Conservation (phyloP, 352 stramenopile species). For the Phytophthora crassamura region DNA sequence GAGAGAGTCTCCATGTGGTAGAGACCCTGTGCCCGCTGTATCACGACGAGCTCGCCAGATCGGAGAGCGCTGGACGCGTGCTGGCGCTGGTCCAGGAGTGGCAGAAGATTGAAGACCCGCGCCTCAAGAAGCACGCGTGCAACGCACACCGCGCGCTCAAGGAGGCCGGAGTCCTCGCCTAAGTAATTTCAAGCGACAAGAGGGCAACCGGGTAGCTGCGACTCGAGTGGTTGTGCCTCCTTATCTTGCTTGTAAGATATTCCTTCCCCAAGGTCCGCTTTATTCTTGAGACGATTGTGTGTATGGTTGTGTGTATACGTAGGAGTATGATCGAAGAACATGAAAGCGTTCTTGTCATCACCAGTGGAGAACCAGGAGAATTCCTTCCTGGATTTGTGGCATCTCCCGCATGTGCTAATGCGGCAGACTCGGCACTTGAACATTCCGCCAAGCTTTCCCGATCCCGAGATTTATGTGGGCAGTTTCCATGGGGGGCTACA, state of each 20-base stretch:
- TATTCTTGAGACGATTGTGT: constrained; percentile 15
- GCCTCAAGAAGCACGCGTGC: constrained; percentile 88
- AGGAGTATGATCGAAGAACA: constrained; percentile 30
- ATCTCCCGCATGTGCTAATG: constrained; percentile 1
- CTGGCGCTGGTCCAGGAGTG: constrained; percentile 76
- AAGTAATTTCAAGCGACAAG: constrained; percentile 38
- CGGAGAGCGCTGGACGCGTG: constrained; percentile 60
- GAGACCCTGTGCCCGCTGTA: constrained; percentile 86
- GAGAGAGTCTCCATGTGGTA: constrained; percentile 88
- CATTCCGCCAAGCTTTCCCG: background rate
- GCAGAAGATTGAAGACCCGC: constrained; percentile 85
- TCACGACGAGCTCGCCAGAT: constrained; percentile 80
- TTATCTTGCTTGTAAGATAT: constrained; percentile 56
- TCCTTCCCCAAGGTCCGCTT: constrained; percentile 22
- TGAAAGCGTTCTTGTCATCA: constrained; percentile 20
- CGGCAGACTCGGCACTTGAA: background rate
- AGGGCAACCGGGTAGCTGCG: constrained; percentile 5
- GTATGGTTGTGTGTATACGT: constrained; percentile 21
- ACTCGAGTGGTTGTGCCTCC: constrained; percentile 23
- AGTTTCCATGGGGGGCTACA: background rate
- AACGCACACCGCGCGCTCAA: constrained; percentile 80
- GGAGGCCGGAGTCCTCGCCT: constrained; percentile 79
- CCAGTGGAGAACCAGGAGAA: background rate
- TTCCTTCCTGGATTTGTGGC: background rate
- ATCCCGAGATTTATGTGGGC: constrained; percentile 17